These are phyloP conservation scores for Cardamine resedifolia DNA, from an alignment of 345 rosid genomes.

Conservation along the genomic window DNA sequence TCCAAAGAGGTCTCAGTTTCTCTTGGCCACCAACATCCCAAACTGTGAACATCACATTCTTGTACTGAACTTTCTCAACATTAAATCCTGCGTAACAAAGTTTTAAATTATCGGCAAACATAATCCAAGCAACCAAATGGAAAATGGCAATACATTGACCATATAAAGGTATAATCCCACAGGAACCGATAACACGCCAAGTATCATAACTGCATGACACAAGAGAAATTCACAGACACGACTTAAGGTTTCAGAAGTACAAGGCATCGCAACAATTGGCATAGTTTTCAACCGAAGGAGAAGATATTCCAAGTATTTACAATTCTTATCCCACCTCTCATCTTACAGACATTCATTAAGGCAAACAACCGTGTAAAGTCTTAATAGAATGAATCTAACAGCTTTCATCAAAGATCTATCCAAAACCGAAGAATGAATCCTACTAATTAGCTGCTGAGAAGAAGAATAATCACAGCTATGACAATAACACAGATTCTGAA, in stretches of 20 bases:
- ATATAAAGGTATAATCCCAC: background rate
- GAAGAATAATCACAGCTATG: background rate
- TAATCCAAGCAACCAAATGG: background rate
- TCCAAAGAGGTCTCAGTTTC: slow-evolving; percentile 97
- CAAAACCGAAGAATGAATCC: background rate
- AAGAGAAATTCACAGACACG: background rate
- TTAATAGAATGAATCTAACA: background rate
- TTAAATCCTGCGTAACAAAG: slow-evolving; percentile 67
- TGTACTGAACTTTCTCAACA: slow-evolving; percentile 99
- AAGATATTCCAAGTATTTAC: background rate
- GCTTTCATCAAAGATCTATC: background rate
- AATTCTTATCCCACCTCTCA: background rate
- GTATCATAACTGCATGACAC: background rate
- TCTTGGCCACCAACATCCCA: slow-evolving; percentile 99
- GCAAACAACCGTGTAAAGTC: background rate
- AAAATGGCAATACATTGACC: background rate
- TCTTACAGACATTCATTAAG: background rate
- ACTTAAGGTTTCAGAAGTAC: background rate
- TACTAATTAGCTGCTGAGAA: background rate
- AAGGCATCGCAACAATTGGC: background rate
- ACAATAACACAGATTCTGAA: background rate
- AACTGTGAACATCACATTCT: slow-evolving; percentile 97
- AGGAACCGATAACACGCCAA: slow-evolving; percentile 1
- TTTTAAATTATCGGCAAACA: slow-evolving; percentile 1
- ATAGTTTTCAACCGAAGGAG: background rate